Base-by-base conservation (phyloP, 2,329 filamentous ascomycete genomes). In the Beauveria varroae region DNA sequence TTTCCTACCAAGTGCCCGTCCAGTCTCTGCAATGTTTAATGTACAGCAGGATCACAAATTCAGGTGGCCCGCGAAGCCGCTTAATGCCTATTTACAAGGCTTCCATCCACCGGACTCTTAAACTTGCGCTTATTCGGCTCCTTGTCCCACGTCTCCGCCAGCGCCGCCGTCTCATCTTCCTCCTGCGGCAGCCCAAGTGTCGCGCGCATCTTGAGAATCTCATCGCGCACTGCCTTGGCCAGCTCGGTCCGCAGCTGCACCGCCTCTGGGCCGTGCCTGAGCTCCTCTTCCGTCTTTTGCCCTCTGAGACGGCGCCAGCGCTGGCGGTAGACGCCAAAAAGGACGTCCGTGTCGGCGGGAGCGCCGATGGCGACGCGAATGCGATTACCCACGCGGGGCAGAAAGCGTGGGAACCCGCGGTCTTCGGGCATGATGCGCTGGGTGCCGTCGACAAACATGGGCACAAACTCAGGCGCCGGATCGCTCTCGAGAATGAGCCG, bases 361-460 rank as follows among this genome's bases (percentile, higher is more conserved):
- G 93, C 86, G 24, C 95, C 95, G 72, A 96, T 93, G 1, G 86
- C 87, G 56, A 96, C 79, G 53, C 80, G 84, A 56, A 96, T 79
- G 7, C 80, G 81, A 66, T 90, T 88, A 57, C 88, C 86, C 12
- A 86, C 75, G 3, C 93, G 84, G 1, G 95, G 95, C 16, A 96
- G 68, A 69, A 91, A 95, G 14, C 91, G 85, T 1, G 93, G 95
- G 68, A 87, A 96, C 2, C 75, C 76, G 51, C 95, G 84, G 62
- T 86, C 82, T 74, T 98, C 93, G 68, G 90, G 83, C 93, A 98
- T 97, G 67, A 96, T 81, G 63, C 88, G 77, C 71, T 97, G 89
- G 18, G 90, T 89, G 30, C 95, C 95, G 69, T 97, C 91, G 55
- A 98, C 88, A 80, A 96, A 99, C 76, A 99, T 93, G 49, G 95